phyloP scores from a whole-genome alignment of 306 rosid species.

The Castanopsis chinensis region DNA sequence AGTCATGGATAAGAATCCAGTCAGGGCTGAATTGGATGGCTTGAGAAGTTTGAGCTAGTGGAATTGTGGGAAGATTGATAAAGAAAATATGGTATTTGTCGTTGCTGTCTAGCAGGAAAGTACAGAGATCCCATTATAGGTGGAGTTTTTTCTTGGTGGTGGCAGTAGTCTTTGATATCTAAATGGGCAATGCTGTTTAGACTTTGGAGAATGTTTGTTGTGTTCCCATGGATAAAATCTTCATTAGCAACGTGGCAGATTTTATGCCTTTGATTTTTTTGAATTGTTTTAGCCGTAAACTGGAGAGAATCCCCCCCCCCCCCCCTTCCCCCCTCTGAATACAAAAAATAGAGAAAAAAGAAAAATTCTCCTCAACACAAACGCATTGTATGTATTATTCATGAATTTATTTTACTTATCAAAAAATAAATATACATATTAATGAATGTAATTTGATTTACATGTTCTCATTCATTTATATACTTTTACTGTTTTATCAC shows the following conservation, averaged over 20 bases:
- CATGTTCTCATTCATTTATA: not conserved
- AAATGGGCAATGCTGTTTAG: not conserved
- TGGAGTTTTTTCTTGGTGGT: not conserved
- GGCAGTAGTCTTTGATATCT: not conserved
- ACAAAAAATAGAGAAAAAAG: not conserved
- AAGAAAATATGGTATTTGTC: not conserved
- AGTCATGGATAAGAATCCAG: not conserved
- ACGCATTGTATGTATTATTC: not conserved
- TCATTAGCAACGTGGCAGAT: not conserved
- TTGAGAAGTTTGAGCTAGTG: not conserved
- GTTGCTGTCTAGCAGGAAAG: not conserved
- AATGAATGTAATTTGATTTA: not conserved
- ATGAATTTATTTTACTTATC: not conserved
- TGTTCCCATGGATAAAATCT: not conserved
- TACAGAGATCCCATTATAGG: not conserved
- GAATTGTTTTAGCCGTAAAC: not conserved
- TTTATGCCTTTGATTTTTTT: not conserved
- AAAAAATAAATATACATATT: not conserved
- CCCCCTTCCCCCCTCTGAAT: too few relatives aligned
- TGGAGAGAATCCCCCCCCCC: not conserved
- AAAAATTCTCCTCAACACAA: too few relatives aligned
- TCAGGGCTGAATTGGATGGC: not conserved
- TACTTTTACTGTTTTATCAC: constrained; percentile 21
- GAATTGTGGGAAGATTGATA: not conserved
- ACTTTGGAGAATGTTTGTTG: too few relatives aligned